Evolutionary conservation across 1,284 basidiomycete species (phyloP), one percentile per base, ranked within the genome.

Genomic region (Rhodotorula sp.): DNA sequence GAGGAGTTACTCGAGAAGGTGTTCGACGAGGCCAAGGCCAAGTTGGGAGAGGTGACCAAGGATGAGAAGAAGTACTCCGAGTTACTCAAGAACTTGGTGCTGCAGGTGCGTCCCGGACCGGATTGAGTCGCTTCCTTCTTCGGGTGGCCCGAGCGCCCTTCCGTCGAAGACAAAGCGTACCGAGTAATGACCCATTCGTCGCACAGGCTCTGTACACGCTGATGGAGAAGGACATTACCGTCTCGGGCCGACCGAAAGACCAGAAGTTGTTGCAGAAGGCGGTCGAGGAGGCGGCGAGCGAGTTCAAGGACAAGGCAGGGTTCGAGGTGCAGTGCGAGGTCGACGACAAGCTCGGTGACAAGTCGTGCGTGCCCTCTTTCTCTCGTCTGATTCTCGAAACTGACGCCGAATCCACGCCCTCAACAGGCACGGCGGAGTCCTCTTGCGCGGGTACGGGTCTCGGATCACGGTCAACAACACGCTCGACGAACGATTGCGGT

Each of bases 1-100:
- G 96, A 99, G 82, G 92, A 97, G 81, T 89, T 95, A 74, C 85
- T 98, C 5, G 91, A 97, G 79, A 89, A 91, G 68, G 87, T 98
- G 69, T 99, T 99, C 82, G 84, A 87, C 21, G 86, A 87, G 5
- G 88, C 93, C 1, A 88, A 91, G 71, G 84, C 85, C 61, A 84
- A 88, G 68, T 82, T 86, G 74, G 85, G 90, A 70, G 84, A 85
- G 15, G 86, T 96, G 29, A 86, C 89, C 48, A 83, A 87, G 71
- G 88, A 93, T 68, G 85, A 89, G 76, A 86, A 84, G 23, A 88
- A 89, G 70, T 96, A 96, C 79, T 83, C 85, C 47, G 87, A 90
- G 77, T 89, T 94, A 80, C 84, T 96, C 62, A 87, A 93, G 83
- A 87, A 88, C 67, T 85, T 91, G 69, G 89, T 97, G 77, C 84